phyloP scores from a whole-genome alignment of 2,329 filamentous ascomycete genomes.

The Aspergillus awamori region DNA sequence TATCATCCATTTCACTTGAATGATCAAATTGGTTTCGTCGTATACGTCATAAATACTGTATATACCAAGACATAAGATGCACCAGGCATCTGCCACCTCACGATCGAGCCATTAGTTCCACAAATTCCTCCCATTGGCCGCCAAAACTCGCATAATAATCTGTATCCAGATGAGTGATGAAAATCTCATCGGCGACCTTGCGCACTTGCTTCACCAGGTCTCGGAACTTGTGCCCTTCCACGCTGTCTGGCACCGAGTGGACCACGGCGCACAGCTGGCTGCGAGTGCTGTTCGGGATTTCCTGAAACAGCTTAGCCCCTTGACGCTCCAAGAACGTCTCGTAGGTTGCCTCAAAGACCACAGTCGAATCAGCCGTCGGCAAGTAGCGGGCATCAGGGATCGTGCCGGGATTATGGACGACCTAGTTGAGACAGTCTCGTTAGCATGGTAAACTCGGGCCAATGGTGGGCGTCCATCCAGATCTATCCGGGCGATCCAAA shows the following conservation, averaged over 20 bases:
- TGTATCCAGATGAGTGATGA: slow-evolving; percentile 43
- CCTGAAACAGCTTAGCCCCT: slow-evolving; percentile 35
- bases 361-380: slow-evolving; percentile 47
- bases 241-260: slow-evolving; percentile 40
- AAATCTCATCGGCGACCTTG: slow-evolving; percentile 42
- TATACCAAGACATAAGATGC: neutral
- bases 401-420: slow-evolving; percentile 52
- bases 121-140: slow-evolving; percentile 41
- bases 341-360: slow-evolving; percentile 51
- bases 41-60: neutral
- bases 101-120: slow-evolving; percentile 35
- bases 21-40: neutral
- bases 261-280: slow-evolving; percentile 40
- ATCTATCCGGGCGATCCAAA: slow-evolving; percentile 5
- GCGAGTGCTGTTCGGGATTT: slow-evolving; percentile 37
- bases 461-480: neutral
- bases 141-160: slow-evolving; percentile 49
- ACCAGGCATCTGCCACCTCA: neutral
- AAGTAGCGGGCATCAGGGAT: slow-evolving; percentile 47
- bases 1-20: too few species aligned
- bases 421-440: slow-evolving; percentile 21
- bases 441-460: slow-evolving; percentile 23
- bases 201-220: slow-evolving; percentile 40
- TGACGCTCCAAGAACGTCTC: slow-evolving; percentile 40
- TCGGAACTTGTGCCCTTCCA: slow-evolving; percentile 34